Evolutionary conservation across 371 early-diverging fungal genomes (phyloP).

Genomic region (Zychaea mexicana): DNA sequence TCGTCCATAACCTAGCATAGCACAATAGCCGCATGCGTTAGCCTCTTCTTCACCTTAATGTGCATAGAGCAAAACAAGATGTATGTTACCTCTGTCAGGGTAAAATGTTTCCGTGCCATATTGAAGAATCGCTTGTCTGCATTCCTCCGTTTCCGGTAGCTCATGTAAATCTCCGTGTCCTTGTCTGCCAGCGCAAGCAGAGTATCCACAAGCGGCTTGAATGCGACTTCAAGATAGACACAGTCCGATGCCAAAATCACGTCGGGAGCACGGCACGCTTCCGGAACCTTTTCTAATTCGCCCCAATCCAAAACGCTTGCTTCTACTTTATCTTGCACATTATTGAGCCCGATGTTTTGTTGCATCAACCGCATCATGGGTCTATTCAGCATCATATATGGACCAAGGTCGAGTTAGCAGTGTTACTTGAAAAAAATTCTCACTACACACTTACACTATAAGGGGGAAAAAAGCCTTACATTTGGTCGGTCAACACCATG

Average conservation of each 20-base stretch:
- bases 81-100: conserved; percentile 24
- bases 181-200: conserved; percentile 28
- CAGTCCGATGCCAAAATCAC: conserved; percentile 54
- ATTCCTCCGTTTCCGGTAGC: conserved; percentile 46
- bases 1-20: conserved; percentile 25
- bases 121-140: conserved; percentile 53
- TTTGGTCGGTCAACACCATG: conserved; percentile 44
- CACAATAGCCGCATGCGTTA: background rate
- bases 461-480: conserved; percentile 19
- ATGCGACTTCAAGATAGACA: conserved; percentile 49
- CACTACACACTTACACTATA: background rate
- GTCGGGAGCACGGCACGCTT: conserved; percentile 19
- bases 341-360: conserved; percentile 39
- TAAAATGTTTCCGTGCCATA: conserved; percentile 43
- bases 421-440: background rate
- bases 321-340: conserved; percentile 12
- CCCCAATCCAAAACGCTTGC: conserved; percentile 45
- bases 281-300: conserved; percentile 2
- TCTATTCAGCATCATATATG: conserved; percentile 11
- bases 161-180: conserved; percentile 38
- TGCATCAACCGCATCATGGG: conserved; percentile 47
- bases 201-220: conserved; percentile 45
- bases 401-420: background rate
- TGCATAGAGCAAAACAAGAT: too few relatives aligned
- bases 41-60: background rate